Base-by-base conservation (phyloP, 2,329 filamentous ascomycete genomes). In the Epichloe sylvatica region DNA sequence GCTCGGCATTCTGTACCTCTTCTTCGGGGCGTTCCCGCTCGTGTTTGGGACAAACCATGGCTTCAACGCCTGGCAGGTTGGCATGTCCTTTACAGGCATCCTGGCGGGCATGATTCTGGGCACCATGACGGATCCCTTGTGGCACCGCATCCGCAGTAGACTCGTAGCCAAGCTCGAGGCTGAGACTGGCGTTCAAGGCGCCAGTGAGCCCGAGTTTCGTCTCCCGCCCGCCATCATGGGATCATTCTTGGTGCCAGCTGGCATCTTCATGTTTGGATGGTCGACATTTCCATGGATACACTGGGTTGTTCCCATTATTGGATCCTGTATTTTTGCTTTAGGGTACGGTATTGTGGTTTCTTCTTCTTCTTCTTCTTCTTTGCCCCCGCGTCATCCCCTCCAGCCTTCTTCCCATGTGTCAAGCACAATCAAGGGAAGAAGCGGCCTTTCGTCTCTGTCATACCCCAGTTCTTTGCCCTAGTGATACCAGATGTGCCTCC, bases 201-300 rank as follows among this genome's bases (percentile, higher is more conserved):
- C 76, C 45, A 83, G 80, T 52, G 87, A 95, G 71, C 90, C 91
- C 8, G 91, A 96, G 68, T 94, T 84, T 68, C 80, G 88, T 53
- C 75, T 96, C 35, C 85, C 87, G 6, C 80, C 86, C 35, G 78
- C 81, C 19, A 84, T 90, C 47, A 63, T 74, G 7, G 91, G 90
- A n/a, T 81, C 81, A 0, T 66, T 88, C 42, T 67, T 94, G 9
- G 86, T 92, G 34, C 86, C 89, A 5, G 71, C 85, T 50, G 86
- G 87, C 6, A 68, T 97, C 15, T 94, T 96, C 65, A 84, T 86
- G 68, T 95, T 95, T 67, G 88, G 80, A 8, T 95, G 88, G 85
- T 89, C 86, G 4, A 84, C 84, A 13, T 90, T 82, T 63, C 65
- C 81, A 2, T 75, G 66, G 57, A 77, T 95, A 45, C 83, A 87